Evolutionary conservation across 306 rosid species (phyloP), one percentile per base, ranked within the genome.

Genomic region (Sicyos edulis): DNA sequence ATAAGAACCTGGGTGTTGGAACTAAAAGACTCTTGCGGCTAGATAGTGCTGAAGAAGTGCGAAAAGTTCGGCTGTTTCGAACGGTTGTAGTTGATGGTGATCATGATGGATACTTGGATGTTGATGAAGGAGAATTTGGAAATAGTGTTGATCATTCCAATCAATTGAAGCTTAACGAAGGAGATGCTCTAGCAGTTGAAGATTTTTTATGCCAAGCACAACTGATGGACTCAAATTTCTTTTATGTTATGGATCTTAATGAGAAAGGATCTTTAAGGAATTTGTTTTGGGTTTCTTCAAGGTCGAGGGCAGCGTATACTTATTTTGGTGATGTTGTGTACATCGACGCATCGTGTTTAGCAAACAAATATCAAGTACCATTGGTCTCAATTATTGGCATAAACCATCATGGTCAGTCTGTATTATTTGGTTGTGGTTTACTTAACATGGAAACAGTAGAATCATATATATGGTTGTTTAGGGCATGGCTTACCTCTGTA

Each of bases 371-470:
- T 74, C 76, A 80, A 83, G 86, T 87, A 62, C 91, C 86, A n/a
- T 69, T 87, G 78, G 92, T 89, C 50, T 80, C 86, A 7, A 82
- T 89, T 80, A 68, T 74, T 50, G 96, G 91, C 76, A 76, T 82
- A 45, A 89, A 89, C 83, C 92, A 89, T 68, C 96, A 87, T 47
- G 85, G 85, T 9, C 89, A 89, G 73, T 81, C 84, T 20, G 76
- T 84, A 62, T 81, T 89, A 78, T 82, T 89, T 56, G 96, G 92
- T 68, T 87, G 88, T 77, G 92, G 96, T 78, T 81, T 89, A 78
- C 80, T 89, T 68, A 83, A 86, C 20, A 72, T 84, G 54, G 84
- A 72, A 63, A 78, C 89, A 7, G 42, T 77, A 75, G 93, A 90
- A 74, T 86, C 96, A 69, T 87, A 84, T 62, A 86, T 89, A 0